A percentile compares a stretch with the other conserved stretches of the same genome.
Evolutionary conservation across 1,284 basidiomycete genomes (phyloP).

Genomic region (Rhizopogon parksii): DNA sequence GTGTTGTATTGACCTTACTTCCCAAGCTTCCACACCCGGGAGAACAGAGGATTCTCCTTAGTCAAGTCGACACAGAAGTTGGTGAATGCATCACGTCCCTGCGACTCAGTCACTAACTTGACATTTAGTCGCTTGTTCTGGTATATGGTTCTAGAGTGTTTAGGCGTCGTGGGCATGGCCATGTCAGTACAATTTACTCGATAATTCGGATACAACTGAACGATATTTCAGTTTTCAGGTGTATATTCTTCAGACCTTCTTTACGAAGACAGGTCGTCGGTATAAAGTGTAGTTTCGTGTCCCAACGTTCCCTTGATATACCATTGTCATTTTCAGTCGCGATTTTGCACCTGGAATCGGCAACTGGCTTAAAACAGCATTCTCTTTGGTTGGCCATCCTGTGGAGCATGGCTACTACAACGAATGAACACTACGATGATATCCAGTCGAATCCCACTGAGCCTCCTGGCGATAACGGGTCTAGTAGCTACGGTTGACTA

Average conservation of each 20-base stretch:
- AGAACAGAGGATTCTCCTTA: conserved; percentile 74
- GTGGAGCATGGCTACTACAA: background rate
- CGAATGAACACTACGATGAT: background rate
- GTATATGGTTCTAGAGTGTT: conserved; percentile 77
- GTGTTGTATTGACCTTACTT: conserved; percentile 9
- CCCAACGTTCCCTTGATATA: background rate
- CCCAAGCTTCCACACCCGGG: conserved; percentile 71
- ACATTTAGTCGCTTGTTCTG: conserved; percentile 73
- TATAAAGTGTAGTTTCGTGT: conserved; percentile 63
- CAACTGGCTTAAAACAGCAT: no score
- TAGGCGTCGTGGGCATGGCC: conserved; percentile 77
- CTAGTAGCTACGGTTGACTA: background rate
- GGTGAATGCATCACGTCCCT: conserved; percentile 14
- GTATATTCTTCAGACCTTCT: conserved; percentile 89
- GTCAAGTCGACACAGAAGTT: conserved; percentile 77
- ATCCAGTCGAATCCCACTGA: background rate
- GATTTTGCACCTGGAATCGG: background rate
- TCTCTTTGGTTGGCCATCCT: background rate
- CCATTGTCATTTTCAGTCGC: background rate
- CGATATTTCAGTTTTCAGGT: conserved; percentile 64
- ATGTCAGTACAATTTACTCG: conserved; percentile 42
- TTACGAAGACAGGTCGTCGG: conserved; percentile 77
- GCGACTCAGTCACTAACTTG: conserved; percentile 22
- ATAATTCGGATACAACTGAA: background rate
- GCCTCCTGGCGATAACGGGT: background rate